Conservation (phyloP, 2,329 filamentous ascomycete genomes). For the Boeremia exigua region DNA sequence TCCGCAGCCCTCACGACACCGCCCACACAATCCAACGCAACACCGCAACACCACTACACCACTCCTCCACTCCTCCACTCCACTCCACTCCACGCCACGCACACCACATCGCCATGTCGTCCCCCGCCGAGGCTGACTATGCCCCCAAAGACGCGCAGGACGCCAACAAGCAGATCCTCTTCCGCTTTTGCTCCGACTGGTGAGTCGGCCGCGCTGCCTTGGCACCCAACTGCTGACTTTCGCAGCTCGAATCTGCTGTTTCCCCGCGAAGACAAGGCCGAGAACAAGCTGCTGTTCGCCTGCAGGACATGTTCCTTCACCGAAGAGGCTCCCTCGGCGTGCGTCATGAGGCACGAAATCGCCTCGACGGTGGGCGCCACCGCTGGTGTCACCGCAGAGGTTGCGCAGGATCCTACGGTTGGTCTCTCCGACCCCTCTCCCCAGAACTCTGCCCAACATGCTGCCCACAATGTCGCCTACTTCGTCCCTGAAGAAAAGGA, state of each 20-base stretch:
- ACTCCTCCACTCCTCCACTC: background rate
- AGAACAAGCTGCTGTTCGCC: slow-evolving; percentile 87
- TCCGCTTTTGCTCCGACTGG: slow-evolving; percentile 98
- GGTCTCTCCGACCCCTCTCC: slow-evolving; percentile 60
- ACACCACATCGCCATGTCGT: slow-evolving; percentile 41
- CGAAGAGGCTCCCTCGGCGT: slow-evolving; percentile 83
- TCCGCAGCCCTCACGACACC: background rate
- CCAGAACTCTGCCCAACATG: slow-evolving; percentile 32
- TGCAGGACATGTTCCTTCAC: slow-evolving; percentile 95
- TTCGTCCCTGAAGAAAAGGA: slow-evolving; percentile 22
- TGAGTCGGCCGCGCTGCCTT: slow-evolving; percentile 45
- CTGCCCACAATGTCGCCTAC: too few species aligned
- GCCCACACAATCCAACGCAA: background rate
- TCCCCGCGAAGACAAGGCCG: slow-evolving; percentile 88
- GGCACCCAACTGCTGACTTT: slow-evolving; percentile 7
- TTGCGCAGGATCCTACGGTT: slow-evolving; percentile 98
- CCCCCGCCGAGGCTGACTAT: slow-evolving; percentile 38
- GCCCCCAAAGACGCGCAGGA: slow-evolving; percentile 23
- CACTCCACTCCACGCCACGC: background rate
- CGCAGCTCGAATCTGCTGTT: slow-evolving; percentile 92
- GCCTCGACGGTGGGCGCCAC: slow-evolving; percentile 92
- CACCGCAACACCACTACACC: background rate
- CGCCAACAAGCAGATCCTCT: slow-evolving; percentile 76
- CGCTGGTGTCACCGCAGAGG: slow-evolving; percentile 95
- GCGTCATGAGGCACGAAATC: slow-evolving; percentile 94